These are phyloP conservation scores for Penicillium hesseltinei DNA, from an alignment of 2,329 filamentous ascomycete genomes.

Conservation along the genomic window DNA sequence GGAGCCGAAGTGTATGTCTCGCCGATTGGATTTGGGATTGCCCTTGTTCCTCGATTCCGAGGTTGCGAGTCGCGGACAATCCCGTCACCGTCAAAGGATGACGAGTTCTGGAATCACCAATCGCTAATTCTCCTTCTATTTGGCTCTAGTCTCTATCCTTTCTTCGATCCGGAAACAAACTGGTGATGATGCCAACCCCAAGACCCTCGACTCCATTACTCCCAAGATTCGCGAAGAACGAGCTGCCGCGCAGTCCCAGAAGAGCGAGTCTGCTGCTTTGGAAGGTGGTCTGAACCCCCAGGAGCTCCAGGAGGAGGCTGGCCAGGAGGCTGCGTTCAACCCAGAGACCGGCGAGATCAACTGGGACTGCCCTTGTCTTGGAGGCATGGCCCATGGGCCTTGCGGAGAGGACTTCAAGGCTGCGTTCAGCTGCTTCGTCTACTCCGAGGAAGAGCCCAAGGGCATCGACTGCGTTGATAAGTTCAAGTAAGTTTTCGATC, in stretches of 20 bases:
- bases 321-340: slow-evolving; percentile 90
- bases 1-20: slow-evolving; percentile 66
- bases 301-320: slow-evolving; percentile 75
- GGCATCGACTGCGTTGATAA: slow-evolving; percentile 97
- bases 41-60: slow-evolving; percentile 14
- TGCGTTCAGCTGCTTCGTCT: slow-evolving; percentile 98
- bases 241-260: slow-evolving; percentile 17
- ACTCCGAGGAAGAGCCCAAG: slow-evolving; percentile 90
- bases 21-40: slow-evolving; percentile 3
- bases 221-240: slow-evolving; percentile 49
- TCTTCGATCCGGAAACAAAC: slow-evolving; percentile 29
- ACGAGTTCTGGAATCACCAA: neutral
- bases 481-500: slow-evolving; percentile 70
- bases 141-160: slow-evolving; percentile 34
- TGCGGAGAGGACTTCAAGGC: slow-evolving; percentile 94
- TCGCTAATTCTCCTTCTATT: slow-evolving; percentile 13
- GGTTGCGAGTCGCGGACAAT: slow-evolving; percentile 7
- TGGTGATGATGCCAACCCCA: slow-evolving; percentile 51
- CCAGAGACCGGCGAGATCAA: slow-evolving; percentile 99
- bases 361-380: slow-evolving; percentile 97
- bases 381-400: slow-evolving; percentile 93
- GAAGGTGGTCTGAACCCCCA: slow-evolving; percentile 42
- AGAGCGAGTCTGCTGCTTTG: slow-evolving; percentile 13
- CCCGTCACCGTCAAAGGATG: slow-evolving; percentile 1
- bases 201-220: slow-evolving; percentile 66